These are phyloP conservation scores for Thermomucor indicae-seudaticae DNA, from an alignment of 371 early-diverging fungal species.

Conservation along the genomic window DNA sequence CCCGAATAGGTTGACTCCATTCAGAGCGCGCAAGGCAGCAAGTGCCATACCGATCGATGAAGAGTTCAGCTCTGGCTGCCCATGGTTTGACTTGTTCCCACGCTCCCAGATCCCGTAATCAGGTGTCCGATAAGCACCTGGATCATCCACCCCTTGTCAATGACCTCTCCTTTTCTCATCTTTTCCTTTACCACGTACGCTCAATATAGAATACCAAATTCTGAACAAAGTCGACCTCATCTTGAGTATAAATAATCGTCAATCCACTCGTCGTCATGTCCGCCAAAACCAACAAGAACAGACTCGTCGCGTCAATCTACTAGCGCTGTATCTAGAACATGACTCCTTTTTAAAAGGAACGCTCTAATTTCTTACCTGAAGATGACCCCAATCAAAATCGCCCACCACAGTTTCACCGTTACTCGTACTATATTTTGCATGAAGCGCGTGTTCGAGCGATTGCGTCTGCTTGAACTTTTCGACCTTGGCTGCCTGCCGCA, in stretches of 20 bases:
- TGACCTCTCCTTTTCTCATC: background rate
- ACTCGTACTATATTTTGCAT: constrained; percentile 86
- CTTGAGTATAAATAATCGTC: constrained; percentile 75
- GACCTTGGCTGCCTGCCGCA: constrained; percentile 83
- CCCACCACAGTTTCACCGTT: constrained; percentile 88
- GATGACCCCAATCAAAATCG: constrained; percentile 81
- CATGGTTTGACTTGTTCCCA: constrained; percentile 89
- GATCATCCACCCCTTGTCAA: background rate
- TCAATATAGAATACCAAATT: constrained; percentile 91
- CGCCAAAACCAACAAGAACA: constrained; percentile 77
- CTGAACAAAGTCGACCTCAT: constrained; percentile 90
- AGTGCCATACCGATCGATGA: constrained; percentile 90
- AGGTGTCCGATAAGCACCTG: constrained; percentile 69
- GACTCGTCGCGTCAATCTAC: constrained; percentile 79
- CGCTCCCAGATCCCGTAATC: constrained; percentile 93
- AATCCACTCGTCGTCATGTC: constrained; percentile 86
- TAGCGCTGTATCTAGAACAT: background rate
- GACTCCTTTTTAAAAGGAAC: background rate
- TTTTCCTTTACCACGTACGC: constrained; percentile 24
- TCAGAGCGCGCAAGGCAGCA: constrained; percentile 85
- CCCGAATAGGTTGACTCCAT: constrained; percentile 86
- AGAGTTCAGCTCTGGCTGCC: constrained; percentile 82
- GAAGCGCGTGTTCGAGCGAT: constrained; percentile 64
- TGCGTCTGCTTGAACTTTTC: constrained; percentile 83
- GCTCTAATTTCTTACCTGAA: constrained; percentile 36